Evolutionary conservation across 345 rosid genomes (phyloP).

Genomic region (Gossypium thurberi): DNA sequence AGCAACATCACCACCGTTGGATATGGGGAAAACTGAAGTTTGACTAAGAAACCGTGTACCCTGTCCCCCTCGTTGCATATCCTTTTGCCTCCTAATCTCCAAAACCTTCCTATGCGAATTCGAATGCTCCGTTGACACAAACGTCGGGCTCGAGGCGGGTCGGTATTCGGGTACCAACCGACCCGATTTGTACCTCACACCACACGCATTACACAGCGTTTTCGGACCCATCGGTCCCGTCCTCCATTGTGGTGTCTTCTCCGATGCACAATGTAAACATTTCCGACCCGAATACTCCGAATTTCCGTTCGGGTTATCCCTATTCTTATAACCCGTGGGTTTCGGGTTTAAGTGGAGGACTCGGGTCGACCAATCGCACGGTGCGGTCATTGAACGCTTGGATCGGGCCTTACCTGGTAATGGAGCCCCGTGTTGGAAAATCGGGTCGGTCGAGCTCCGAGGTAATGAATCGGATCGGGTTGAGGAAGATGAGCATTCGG

Average conservation of each 20-base stretch:
- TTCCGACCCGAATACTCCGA: slow-evolving; percentile 25
- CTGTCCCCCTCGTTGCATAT: slow-evolving; percentile 31
- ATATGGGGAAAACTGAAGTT: slow-evolving; percentile 33
- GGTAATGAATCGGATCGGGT: slow-evolving; percentile 17
- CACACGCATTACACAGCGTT: slow-evolving; percentile 70
- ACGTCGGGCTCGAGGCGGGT: slow-evolving; percentile 73
- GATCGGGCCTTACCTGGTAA: slow-evolving; percentile 57
- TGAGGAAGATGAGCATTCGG: slow-evolving; percentile 45
- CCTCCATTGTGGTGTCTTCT: slow-evolving; percentile 78
- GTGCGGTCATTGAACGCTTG: slow-evolving; percentile 37
- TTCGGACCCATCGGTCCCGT: slow-evolving; percentile 76
- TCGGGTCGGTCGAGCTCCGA: slow-evolving; percentile 22
- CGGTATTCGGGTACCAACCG: slow-evolving; percentile 72
- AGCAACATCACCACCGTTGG: slow-evolving; percentile 35
- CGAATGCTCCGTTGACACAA: slow-evolving; percentile 51
- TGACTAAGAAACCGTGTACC: slow-evolving; percentile 40
- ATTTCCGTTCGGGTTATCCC: slow-evolving; percentile 10
- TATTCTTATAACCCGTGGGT: slow-evolving; percentile 16
- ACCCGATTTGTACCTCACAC: slow-evolving; percentile 70
- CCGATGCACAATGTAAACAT: slow-evolving; percentile 61
- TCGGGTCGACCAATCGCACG: slow-evolving; percentile 65
- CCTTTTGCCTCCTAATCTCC: slow-evolving; percentile 68
- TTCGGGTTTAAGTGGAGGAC: slow-evolving; percentile 37
- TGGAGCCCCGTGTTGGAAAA: slow-evolving; percentile 39
- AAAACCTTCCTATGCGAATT: slow-evolving; percentile 73